Base-by-base conservation (phyloP, 2,329 filamentous ascomycete species). In the Stromatinia cepivora region DNA sequence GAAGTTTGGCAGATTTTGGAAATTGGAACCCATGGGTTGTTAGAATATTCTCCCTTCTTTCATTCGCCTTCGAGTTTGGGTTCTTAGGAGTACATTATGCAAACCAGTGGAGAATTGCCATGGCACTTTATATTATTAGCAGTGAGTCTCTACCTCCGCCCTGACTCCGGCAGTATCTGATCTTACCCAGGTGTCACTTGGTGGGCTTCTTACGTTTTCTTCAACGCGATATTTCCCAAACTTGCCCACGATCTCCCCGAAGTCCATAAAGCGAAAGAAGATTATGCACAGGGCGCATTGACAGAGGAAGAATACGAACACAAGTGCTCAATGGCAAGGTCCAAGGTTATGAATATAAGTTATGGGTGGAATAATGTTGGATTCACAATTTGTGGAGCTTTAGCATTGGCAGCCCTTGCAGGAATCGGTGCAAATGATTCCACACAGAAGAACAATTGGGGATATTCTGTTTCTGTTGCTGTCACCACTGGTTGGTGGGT, bases 1-100 rank as follows among this genome's bases (percentile, higher is more conserved):
- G 76, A 20, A 76, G 75, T 70, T 59, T 77, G 69, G 76, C 76
- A 22, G 76, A 78, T 63, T 77, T 73, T 69, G 76, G 76, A 9
- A 76, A 73, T 62, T 78, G 76, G 76, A 77, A 77, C 54, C 75
- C 73, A 13, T 78, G 76, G 76, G 74, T 78, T 20, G 75, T 78
- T 20, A 74, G 75, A 69, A 63, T 58, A 4, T 78, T 77, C 50
- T 77, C 76, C 8, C 71, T 77, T 3, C 48, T 77, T 3, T 70
- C 65, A n/a, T 77, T 73, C 73, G 76, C 72, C 17, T 76, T 77
- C 48, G 75, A 78, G 45, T 78, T 78, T 69, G 76, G 76, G 8
- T 76, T 78, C 45, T 57, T 78, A 10, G 76, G 76, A 45, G 71
- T 78, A 13, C 71, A 68, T 2, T 74, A 71, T 20, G 70, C 74